A percentile compares a stretch with the other conserved stretches of the same genome.
phyloP scores from a whole-genome alignment of 2,329 filamentous ascomycete species.

The Magnaporthiopsis poae region DNA sequence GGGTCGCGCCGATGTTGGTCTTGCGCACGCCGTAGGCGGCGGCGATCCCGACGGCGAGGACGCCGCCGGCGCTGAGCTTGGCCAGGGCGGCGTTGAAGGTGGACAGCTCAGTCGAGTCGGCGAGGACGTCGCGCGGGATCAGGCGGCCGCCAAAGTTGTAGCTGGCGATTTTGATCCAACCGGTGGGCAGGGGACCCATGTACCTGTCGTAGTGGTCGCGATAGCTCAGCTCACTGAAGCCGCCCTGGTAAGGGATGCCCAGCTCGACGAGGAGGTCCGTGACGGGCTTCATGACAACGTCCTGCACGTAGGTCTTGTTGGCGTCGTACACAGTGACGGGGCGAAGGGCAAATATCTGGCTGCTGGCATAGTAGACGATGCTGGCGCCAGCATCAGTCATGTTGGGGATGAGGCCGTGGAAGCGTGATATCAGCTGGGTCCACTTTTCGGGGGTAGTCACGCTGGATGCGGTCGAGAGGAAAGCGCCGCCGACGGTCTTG shows the following conservation, averaged over 20 bases:
- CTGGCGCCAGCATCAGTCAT: slow-evolving; percentile 6
- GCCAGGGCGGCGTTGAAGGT: not conserved
- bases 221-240: not conserved
- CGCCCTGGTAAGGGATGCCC: not conserved
- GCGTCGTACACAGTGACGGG: not conserved
- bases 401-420: slow-evolving; percentile 1
- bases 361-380: not conserved
- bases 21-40: not conserved
- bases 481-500: not conserved
- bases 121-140: slow-evolving; percentile 1
- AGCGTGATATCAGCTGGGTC: not conserved
- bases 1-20: not conserved
- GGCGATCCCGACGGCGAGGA: not conserved
- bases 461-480: not conserved
- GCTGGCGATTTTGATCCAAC: slow-evolving; percentile 6
- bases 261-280: not conserved
- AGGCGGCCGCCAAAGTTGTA: slow-evolving; percentile 8
- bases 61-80: not conserved
- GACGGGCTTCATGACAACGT: not conserved
- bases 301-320: not conserved
- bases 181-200: slow-evolving; percentile 5
- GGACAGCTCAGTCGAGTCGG: not conserved
- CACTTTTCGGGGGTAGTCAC: not conserved
- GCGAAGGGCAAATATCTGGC: not conserved
- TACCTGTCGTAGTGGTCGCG: not conserved